phyloP scores from a whole-genome alignment of 805 yeast genomes.

The Grigorovia transvaalensis region DNA sequence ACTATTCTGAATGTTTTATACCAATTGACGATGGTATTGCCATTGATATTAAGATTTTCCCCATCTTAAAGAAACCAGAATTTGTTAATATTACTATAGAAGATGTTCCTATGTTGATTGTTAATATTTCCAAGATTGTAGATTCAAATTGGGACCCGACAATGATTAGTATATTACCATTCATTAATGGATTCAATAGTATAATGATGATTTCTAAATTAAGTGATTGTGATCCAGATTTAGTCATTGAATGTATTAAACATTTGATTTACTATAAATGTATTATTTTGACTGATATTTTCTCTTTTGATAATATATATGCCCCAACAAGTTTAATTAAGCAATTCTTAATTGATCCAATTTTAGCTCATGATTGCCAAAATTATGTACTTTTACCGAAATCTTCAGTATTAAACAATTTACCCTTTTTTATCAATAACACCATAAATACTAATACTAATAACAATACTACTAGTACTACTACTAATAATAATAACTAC shows the following conservation, averaged over 20 bases:
- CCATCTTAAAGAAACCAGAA: slow-evolving; percentile 73
- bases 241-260: slow-evolving; percentile 80
- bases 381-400: slow-evolving; percentile 52
- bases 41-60: slow-evolving; percentile 88
- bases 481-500: background rate
- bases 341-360: slow-evolving; percentile 49
- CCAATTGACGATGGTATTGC: slow-evolving; percentile 86
- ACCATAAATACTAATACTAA: background rate
- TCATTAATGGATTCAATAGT: slow-evolving; percentile 80
- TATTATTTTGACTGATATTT: slow-evolving; percentile 71
- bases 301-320: slow-evolving; percentile 80
- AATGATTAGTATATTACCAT: slow-evolving; percentile 77
- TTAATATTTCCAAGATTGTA: slow-evolving; percentile 56
- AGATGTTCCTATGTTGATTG: slow-evolving; percentile 90
- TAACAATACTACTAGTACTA: background rate
- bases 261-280: slow-evolving; percentile 87
- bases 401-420: slow-evolving; percentile 20
- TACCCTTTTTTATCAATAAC: slow-evolving; percentile 26
- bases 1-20: slow-evolving; percentile 90
- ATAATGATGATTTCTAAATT: slow-evolving; percentile 64
- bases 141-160: slow-evolving; percentile 98
- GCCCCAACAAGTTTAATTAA: slow-evolving; percentile 79
- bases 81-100: slow-evolving; percentile 54
- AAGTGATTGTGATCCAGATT: slow-evolving; percentile 67
- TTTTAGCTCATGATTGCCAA: slow-evolving; percentile 75